Conservation (phyloP, 2,329 filamentous ascomycete species). For the Paracamarosporium sp. region DNA sequence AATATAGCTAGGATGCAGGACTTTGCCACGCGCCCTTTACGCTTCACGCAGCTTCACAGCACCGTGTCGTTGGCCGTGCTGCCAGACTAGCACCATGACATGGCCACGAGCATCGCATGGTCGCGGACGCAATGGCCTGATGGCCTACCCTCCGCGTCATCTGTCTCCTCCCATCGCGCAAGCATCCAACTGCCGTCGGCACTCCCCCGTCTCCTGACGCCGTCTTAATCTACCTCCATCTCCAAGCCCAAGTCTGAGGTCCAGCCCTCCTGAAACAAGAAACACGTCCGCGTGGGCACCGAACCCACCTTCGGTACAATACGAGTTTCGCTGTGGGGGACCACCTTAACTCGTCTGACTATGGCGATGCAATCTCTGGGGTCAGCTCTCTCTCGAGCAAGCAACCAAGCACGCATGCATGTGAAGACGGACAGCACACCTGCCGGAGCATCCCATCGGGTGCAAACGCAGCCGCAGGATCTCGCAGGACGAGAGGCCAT, state of each 20-base stretch:
- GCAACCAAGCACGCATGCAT: background rate
- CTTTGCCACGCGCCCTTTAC: background rate
- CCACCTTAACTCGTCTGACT: background rate
- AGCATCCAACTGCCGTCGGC: background rate
- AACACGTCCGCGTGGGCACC: background rate
- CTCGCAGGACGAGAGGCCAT: background rate
- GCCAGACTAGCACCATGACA: no score
- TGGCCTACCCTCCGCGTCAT: background rate
- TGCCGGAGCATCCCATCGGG: background rate
- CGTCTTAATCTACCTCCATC: background rate
- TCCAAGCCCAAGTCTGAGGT: background rate
- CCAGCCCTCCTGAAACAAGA: constrained; percentile 1
- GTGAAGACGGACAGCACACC: background rate
- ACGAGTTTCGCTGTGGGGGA: background rate
- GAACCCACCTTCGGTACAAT: constrained; percentile 2
- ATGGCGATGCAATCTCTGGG: background rate
- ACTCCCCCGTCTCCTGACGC: background rate
- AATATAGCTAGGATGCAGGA: no score
- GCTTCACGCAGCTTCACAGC: no score
- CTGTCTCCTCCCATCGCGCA: background rate
- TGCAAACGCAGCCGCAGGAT: background rate
- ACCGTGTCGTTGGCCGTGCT: no score
- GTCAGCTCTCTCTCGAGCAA: background rate
- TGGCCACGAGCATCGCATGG: background rate
- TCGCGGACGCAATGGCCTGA: background rate